Percentiles rank a stretch among this genome's conserved stretches.
phyloP scores from a whole-genome alignment of 345 rosid genomes.

The Citrus trifoliata region DNA sequence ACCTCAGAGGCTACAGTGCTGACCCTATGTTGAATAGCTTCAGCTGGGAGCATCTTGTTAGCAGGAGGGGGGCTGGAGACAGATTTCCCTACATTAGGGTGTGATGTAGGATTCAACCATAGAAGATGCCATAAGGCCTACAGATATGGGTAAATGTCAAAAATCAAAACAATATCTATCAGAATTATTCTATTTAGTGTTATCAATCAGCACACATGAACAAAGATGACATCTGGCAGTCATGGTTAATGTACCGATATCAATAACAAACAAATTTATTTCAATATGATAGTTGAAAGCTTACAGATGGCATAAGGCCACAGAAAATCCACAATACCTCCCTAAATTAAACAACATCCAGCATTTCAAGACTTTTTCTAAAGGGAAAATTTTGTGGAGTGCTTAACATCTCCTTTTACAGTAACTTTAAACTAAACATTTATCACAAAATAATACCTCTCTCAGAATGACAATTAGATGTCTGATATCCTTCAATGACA shows the following conservation, averaged over 20 bases:
- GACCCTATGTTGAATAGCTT: slow-evolving; percentile 65
- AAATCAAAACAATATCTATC: background rate
- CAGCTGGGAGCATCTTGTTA: slow-evolving; percentile 53
- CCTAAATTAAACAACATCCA: slow-evolving; percentile 7
- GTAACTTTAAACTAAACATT: background rate
- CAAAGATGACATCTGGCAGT: background rate
- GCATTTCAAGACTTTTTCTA: background rate
- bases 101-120: slow-evolving; percentile 70
- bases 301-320: background rate
- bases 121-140: slow-evolving; percentile 97
- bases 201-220: background rate
- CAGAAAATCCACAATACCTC: background rate
- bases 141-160: slow-evolving; percentile 1
- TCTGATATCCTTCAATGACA: slow-evolving; percentile 73
- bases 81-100: slow-evolving; percentile 47
- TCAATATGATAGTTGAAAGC: background rate
- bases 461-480: slow-evolving; percentile 73
- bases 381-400: background rate
- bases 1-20: slow-evolving; percentile 77
- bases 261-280: background rate
- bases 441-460: slow-evolving; percentile 50
- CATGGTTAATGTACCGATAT: background rate
- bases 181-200: background rate
- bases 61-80: slow-evolving; percentile 29
- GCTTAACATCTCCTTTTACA: background rate